These are phyloP conservation scores for Naganishia vaughanmartiniae DNA, from an alignment of 768 basidiomycete species.

Conservation along the genomic window DNA sequence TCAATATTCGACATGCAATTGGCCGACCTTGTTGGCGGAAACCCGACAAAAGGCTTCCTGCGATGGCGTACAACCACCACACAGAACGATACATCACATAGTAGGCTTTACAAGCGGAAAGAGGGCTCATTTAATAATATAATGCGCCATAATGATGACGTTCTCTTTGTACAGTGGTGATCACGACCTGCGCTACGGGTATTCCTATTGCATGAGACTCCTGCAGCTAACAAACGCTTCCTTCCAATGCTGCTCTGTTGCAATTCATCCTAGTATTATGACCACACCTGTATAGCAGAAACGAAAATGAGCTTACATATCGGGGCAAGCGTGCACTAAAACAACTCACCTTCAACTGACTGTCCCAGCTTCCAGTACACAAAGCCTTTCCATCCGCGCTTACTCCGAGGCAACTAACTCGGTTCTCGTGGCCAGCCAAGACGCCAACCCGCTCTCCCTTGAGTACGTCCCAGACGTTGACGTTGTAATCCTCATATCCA, in stretches of 20 bases:
- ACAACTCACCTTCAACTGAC: slow-evolving; percentile 76
- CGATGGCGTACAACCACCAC: not conserved
- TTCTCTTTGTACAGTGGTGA: not conserved
- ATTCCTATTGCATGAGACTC: not conserved
- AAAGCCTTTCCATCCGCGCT: slow-evolving; percentile 96
- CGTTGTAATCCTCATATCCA: slow-evolving; percentile 99
- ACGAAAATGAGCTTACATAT: not conserved
- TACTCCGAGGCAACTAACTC: slow-evolving; percentile 94
- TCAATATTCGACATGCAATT: no score
- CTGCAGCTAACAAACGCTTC: not conserved
- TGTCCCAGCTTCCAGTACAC: slow-evolving; percentile 98
- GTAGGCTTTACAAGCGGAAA: not conserved
- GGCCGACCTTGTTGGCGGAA: not conserved
- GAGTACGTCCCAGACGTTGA: slow-evolving; percentile 99
- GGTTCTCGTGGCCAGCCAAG: slow-evolving; percentile 94
- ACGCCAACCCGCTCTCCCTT: slow-evolving; percentile 98
- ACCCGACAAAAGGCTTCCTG: not conserved
- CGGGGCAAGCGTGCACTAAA: slow-evolving; percentile 21
- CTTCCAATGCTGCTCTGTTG: not conserved
- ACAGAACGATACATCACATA: not conserved
- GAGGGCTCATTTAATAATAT: not conserved
- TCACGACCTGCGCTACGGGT: not conserved
- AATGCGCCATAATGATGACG: not conserved
- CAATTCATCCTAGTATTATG: not conserved
- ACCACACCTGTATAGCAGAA: not conserved